Base-by-base conservation (phyloP, 306 rosid species). In the Fagus crenata region DNA sequence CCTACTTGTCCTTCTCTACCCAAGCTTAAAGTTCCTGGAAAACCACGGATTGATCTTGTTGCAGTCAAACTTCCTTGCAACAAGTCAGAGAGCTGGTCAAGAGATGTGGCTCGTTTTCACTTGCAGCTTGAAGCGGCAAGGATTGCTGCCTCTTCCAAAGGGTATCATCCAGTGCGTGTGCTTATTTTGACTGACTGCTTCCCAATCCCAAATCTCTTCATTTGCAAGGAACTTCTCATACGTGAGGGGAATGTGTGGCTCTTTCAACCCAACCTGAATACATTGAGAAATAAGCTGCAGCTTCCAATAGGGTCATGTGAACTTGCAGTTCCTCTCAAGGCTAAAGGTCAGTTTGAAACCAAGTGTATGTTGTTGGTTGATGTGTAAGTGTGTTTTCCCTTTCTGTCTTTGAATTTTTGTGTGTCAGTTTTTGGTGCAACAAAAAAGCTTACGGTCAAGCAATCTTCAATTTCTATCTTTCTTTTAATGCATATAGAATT, bases 51-150 rank as follows among this genome's bases (percentile, higher is more conserved):
- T 77, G 98, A 89, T 89, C 92, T 93, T 69, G 85, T 93, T 75
- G 97, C 90, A 58, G 88, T 87, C 80, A 93, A 93, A 87, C 93
- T 93, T 80, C 97, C 98, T 43, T 93, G 98, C 81, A 68, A 88
- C 83, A 89, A 79, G 79, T 84, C 89, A 3, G 97, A 90, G 68
- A 71, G 71, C 77, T 91, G 97, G 97, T 87, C 97, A 18, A 91
- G 98, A 83, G 96, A 93, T 41, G 95, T 93, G 72, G 87, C 92
- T 64, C 92, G 97, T 59, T 87, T 93, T 79, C 98, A 93, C 85
- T 84, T 93, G 86, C 97, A 93, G 87, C 90, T 91, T 78, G 98
- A 93, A 89, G 85, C 92, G 18, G 98, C 95, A 37, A 91, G 98
- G 84, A 85, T 93, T 53, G 92, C 91, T 55, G 81, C 93, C 55